phyloP scores from a whole-genome alignment of 2,329 filamentous ascomycete species.

The Trichoderma oligosporum region DNA sequence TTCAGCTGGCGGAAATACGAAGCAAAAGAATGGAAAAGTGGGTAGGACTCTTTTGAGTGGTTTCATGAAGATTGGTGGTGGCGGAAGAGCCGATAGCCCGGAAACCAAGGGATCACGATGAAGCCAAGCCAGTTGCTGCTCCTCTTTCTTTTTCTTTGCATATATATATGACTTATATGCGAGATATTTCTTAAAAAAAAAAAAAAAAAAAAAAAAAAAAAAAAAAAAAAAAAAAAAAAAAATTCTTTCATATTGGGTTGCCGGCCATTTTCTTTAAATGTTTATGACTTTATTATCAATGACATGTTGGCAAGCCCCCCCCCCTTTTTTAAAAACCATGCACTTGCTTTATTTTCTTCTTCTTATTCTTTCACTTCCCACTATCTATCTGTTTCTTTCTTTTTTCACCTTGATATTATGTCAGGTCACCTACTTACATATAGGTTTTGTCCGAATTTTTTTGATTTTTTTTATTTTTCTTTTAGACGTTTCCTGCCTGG shows the following conservation, averaged over 20 bases:
- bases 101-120: conserved; percentile 33
- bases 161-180: background rate
- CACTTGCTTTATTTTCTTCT: conserved; percentile 6
- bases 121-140: conserved; percentile 1
- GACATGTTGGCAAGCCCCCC: background rate
- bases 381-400: background rate
- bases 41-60: conserved; percentile 43
- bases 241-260: no score
- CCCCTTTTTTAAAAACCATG: background rate
- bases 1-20: conserved; percentile 30
- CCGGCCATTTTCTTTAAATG: background rate
- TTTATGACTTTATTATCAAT: no score
- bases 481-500: conserved; percentile 15
- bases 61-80: conserved; percentile 44
- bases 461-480: background rate
- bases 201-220: no score
- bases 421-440: conserved; percentile 2
- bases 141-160: background rate
- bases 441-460: conserved; percentile 8
- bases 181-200: no score
- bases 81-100: conserved; percentile 39
- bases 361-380: conserved; percentile 1
- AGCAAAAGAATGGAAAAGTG: conserved; percentile 38
- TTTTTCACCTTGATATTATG: conserved; percentile 12
- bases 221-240: no score